A percentile compares a stretch with the other conserved stretches of the same genome.
Evolutionary conservation across 495 filamentous ascomycete genomes (phyloP).

Genomic region (Hyaloscypha hepaticicola): DNA sequence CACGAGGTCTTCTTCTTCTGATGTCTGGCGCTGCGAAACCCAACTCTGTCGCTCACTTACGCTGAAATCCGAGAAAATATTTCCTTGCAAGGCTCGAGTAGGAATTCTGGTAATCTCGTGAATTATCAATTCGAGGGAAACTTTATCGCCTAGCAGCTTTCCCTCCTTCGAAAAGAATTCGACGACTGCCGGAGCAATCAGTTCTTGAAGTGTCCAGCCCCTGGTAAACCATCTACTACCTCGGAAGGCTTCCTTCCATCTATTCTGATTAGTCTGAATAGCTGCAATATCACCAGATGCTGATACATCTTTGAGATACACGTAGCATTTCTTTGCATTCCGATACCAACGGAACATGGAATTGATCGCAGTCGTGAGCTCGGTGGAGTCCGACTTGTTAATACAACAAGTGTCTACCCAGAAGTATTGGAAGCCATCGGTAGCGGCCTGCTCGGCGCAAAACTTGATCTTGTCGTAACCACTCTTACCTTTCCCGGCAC

Average conservation of each 20-base stretch:
- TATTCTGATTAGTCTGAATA: not conserved
- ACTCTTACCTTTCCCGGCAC: not conserved
- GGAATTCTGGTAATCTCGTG: not conserved
- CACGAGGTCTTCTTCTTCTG: not conserved
- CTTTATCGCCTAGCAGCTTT: not conserved
- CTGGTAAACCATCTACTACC: too few species aligned
- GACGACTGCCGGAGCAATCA: not conserved
- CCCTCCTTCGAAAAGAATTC: constrained; percentile 1
- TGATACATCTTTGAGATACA: not conserved
- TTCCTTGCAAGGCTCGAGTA: not conserved
- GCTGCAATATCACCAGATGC: not conserved
- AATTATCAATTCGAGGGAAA: not conserved
- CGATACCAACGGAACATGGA: constrained; percentile 6
- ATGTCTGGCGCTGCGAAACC: not conserved
- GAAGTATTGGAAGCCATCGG: too few species aligned
- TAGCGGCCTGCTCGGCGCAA: not conserved
- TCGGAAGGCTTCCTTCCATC: not conserved
- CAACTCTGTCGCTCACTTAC: not conserved
- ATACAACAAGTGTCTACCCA: constrained; percentile 1
- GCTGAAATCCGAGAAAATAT: not conserved
- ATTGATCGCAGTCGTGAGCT: not conserved
- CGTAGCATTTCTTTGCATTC: constrained; percentile 1
- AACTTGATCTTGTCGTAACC: not conserved
- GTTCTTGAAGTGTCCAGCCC: too few species aligned
- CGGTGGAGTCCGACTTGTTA: not conserved